Conservation (phyloP, 129 eudicot genomes). For the Deinandra increscens region DNA sequence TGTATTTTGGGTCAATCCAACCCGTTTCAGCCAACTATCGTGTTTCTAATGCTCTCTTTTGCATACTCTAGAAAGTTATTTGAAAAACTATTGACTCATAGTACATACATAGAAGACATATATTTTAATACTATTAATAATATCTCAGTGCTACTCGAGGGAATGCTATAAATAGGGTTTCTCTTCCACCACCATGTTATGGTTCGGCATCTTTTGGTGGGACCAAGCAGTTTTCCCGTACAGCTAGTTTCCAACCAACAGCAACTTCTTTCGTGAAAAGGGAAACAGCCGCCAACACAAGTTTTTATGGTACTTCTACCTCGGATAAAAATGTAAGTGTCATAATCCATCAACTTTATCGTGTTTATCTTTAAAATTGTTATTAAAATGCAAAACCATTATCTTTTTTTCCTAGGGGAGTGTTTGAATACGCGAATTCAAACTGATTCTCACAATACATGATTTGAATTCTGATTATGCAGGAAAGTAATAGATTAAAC, state of each 20-base stretch:
- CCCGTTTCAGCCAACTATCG: not conserved
- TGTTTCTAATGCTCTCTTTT: not conserved
- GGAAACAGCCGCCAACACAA: constrained; percentile 28
- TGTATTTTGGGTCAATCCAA: not conserved
- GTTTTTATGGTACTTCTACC: constrained; percentile 36
- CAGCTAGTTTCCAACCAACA: constrained; percentile 49
- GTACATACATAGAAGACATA: not conserved
- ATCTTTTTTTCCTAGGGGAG: too few relatives aligned
- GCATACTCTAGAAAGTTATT: not conserved
- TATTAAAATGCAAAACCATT: not conserved
- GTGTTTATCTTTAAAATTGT: not conserved
- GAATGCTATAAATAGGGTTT: constrained; percentile 54
- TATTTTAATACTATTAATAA: not conserved
- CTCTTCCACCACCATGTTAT: constrained; percentile 83
- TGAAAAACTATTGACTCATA: not conserved
- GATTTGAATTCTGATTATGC: not conserved
- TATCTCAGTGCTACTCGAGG: constrained; percentile 58
- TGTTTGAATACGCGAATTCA: not conserved
- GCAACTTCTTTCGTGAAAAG: constrained; percentile 38
- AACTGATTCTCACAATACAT: not conserved
- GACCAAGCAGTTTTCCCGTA: constrained; percentile 55
- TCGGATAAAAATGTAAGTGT: constrained; percentile 55
- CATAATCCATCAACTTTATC: not conserved
- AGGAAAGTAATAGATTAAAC: not conserved
- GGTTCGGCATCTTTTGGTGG: constrained; percentile 50